Evolutionary conservation across 2,329 filamentous ascomycete genomes (phyloP).

Genomic region (Fusarium devonianum): DNA sequence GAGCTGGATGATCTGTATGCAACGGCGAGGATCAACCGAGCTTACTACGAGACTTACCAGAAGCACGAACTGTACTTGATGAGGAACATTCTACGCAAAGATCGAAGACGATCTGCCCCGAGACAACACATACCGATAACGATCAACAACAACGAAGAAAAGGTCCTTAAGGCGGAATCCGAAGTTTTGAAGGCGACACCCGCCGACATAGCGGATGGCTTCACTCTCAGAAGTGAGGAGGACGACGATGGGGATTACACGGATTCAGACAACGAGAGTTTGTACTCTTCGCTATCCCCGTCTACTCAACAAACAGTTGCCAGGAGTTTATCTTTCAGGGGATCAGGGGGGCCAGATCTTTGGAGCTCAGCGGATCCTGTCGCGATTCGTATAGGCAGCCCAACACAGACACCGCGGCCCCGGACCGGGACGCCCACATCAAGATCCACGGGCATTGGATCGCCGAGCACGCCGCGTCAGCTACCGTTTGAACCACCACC

Average conservation of each 20-base stretch:
- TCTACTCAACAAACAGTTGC: slow-evolving; percentile 26
- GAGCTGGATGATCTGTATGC: slow-evolving; percentile 52
- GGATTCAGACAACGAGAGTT: slow-evolving; percentile 37
- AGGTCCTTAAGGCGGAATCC: slow-evolving; percentile 44
- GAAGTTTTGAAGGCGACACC: slow-evolving; percentile 42
- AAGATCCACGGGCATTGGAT: slow-evolving; percentile 24
- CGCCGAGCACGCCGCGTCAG: slow-evolving; percentile 34
- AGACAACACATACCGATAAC: slow-evolving; percentile 34
- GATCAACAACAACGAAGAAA: slow-evolving; percentile 44
- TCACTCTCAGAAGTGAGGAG: slow-evolving; percentile 43
- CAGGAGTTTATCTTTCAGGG: slow-evolving; percentile 21
- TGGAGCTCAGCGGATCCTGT: slow-evolving; percentile 25
- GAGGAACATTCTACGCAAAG: slow-evolving; percentile 46
- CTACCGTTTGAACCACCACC: slow-evolving; percentile 13
- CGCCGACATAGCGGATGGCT: slow-evolving; percentile 40
- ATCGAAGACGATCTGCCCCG: slow-evolving; percentile 29
- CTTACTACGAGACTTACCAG: slow-evolving; percentile 56
- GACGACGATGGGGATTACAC: slow-evolving; percentile 40
- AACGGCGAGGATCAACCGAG: slow-evolving; percentile 51
- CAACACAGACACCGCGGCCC: slow-evolving; percentile 28
- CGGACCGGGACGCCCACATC: slow-evolving; percentile 32
- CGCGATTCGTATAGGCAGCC: slow-evolving; percentile 26
- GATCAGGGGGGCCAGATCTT: slow-evolving; percentile 10
- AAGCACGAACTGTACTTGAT: slow-evolving; percentile 52
- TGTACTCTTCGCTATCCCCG: slow-evolving; percentile 31